phyloP scores from a whole-genome alignment of 345 rosid species.

The Sonneratia alba region DNA sequence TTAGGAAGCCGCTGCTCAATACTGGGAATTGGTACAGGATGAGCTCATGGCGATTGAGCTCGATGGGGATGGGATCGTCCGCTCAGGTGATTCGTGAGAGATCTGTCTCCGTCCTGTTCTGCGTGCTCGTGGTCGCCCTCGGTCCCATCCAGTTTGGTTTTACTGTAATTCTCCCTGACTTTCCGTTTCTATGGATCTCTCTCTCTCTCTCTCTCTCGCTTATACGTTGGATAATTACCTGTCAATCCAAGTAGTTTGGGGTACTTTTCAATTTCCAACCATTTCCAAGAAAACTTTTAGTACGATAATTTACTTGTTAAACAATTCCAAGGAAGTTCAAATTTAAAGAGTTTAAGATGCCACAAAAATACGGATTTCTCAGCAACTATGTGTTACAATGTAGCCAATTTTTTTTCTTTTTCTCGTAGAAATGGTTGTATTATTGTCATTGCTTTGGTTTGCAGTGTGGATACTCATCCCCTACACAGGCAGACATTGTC shows the following conservation, averaged over 20 bases:
- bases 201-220: background rate
- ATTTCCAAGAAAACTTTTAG: background rate
- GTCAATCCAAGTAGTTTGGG: background rate
- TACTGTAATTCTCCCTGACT: slow-evolving; percentile 26
- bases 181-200: background rate
- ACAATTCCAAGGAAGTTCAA: background rate
- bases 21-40: slow-evolving; percentile 66
- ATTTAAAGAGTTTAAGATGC: background rate
- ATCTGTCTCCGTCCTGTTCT: slow-evolving; percentile 52
- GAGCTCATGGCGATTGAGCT: slow-evolving; percentile 44
- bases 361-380: background rate
- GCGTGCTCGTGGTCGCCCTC: slow-evolving; percentile 59
- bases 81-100: slow-evolving; percentile 47
- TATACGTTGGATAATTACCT: background rate
- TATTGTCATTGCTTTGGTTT: background rate
- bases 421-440: background rate
- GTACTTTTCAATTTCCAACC: background rate
- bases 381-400: background rate
- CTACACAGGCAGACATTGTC: slow-evolving; percentile 45
- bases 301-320: background rate
- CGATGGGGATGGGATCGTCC: slow-evolving; percentile 37
- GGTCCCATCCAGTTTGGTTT: slow-evolving; percentile 75
- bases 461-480: slow-evolving; percentile 66
- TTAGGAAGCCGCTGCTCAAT: slow-evolving; percentile 53
- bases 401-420: background rate